phyloP scores from a whole-genome alignment of 108 stramenopile genomes.

The Nannochloropsis gaditana region DNA sequence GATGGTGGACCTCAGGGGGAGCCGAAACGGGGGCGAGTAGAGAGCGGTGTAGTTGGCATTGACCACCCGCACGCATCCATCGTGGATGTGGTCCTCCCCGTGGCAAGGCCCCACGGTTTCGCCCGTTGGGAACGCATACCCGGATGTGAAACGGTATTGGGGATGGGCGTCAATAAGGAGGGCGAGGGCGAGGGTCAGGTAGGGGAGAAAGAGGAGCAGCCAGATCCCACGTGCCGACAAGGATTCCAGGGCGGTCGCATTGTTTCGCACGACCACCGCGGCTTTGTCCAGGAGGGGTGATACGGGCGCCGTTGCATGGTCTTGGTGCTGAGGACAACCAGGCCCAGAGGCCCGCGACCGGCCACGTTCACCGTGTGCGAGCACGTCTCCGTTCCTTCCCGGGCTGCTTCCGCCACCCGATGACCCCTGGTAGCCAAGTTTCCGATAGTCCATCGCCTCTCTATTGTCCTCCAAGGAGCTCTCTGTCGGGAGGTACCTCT shows the following conservation, averaged over 20 bases:
- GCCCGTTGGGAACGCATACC: neutral
- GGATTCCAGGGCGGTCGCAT: neutral
- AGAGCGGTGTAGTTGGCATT: neutral
- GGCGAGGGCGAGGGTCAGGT: neutral
- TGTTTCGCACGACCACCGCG: neutral
- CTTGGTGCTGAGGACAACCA: no score
- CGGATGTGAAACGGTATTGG: neutral
- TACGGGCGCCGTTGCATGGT: no score
- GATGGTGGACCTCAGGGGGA: neutral
- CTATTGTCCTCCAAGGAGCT: no score
- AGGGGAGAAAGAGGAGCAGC: neutral
- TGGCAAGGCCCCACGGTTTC: neutral
- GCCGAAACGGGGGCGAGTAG: neutral
- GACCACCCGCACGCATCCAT: neutral
- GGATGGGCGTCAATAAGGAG: conserved; percentile 16
- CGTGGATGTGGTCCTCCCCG: neutral
- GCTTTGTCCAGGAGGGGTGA: no score
- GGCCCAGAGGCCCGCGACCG: no score
- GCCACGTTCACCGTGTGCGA: no score
- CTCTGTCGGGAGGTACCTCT: no score
- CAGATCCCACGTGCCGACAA: conserved; percentile 5
- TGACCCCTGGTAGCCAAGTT: no score
- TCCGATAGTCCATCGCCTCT: no score
- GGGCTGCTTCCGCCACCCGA: no score
- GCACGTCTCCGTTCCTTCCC: no score